Percentiles rank a stretch among this genome's conserved stretches.
These are phyloP conservation scores for Dictyostelium purpureum DNA, from an alignment of 78 protist genomes.

Conservation along the genomic window DNA sequence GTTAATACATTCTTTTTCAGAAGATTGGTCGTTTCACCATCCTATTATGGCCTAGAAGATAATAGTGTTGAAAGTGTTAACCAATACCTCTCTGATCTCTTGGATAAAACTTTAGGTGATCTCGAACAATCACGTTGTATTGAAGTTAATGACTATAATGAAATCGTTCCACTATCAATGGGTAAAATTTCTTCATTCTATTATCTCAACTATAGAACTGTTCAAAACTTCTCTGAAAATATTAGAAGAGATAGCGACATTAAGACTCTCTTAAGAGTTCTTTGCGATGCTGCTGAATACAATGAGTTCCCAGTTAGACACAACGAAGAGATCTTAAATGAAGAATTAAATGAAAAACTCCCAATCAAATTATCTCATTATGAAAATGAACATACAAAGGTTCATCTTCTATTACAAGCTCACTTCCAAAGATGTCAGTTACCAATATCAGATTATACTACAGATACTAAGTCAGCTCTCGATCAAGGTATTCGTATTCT, in stretches of 20 bases:
- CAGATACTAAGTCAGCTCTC: constrained; percentile 96
- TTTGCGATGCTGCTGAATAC: constrained; percentile 88
- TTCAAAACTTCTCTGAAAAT: constrained; percentile 70
- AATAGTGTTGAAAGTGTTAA: constrained; percentile 33
- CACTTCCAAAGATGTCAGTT: constrained; percentile 88
- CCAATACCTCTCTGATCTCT: constrained; percentile 81
- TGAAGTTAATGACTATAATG: constrained; percentile 34
- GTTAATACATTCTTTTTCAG: constrained; percentile 98
- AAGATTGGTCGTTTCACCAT: constrained; percentile 94
- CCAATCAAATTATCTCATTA: constrained; percentile 74
- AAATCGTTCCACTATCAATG: constrained; percentile 76
- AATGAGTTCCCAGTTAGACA: constrained; percentile 98
- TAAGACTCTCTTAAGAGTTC: constrained; percentile 64
- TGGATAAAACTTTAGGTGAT: constrained; percentile 78
- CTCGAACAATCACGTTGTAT: constrained; percentile 62
- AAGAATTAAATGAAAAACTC: constrained; percentile 76
- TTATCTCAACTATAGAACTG: constrained; percentile 93
- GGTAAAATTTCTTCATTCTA: constrained; percentile 98
- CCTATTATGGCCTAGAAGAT: constrained; percentile 94
- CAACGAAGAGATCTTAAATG: constrained; percentile 97
- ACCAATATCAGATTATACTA: constrained; percentile 96
- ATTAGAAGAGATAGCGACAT: constrained; percentile 26
- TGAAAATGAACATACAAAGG: constrained; percentile 93
- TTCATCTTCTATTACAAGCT: constrained; percentile 94
- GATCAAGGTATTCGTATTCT: constrained; percentile 95